Percentiles rank a stretch among this genome's conserved stretches.
phyloP scores from a whole-genome alignment of 331 rosid genomes.

The Ulmus americana region DNA sequence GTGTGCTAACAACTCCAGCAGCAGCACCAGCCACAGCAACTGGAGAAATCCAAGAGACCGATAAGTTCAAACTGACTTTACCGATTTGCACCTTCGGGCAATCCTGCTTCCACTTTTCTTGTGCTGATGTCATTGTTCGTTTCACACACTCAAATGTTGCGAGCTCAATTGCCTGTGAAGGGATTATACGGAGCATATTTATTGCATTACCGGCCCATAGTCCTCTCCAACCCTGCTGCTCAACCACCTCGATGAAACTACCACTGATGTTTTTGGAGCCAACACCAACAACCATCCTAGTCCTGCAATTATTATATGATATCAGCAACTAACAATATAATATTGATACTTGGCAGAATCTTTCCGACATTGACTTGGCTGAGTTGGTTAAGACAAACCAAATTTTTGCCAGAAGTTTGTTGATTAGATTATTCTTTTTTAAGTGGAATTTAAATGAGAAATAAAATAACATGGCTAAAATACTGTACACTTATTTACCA shows the following conservation, averaged over 20 bases:
- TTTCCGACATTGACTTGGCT: too few species aligned
- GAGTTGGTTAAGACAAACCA: too few species aligned
- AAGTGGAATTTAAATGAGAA: too few species aligned
- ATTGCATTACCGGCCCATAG: conserved; percentile 92
- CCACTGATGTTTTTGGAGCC: conserved; percentile 71
- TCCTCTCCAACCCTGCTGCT: conserved; percentile 95
- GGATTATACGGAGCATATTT: conserved; percentile 89
- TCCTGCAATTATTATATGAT: conserved; percentile 45
- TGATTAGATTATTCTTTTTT: too few species aligned
- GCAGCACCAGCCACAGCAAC: conserved; percentile 92
- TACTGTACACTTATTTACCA: too few species aligned
- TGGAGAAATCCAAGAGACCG: conserved; percentile 85
- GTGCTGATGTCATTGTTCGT: conserved; percentile 64
- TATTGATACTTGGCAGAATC: too few species aligned
- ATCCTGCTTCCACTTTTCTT: conserved; percentile 54
- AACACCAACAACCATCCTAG: conserved; percentile 94
- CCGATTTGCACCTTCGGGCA: conserved; percentile 66
- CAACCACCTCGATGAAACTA: conserved; percentile 75
- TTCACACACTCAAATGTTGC: conserved; percentile 77
- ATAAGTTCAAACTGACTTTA: conserved; percentile 42
- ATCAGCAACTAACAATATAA: conserved; percentile 4
- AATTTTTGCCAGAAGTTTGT: too few species aligned
- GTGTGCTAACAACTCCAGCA: conserved; percentile 76
- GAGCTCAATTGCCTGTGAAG: conserved; percentile 87
- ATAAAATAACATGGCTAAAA: too few species aligned